Conservation (phyloP, 2,329 filamentous ascomycete species). For the Fusarium succisae region DNA sequence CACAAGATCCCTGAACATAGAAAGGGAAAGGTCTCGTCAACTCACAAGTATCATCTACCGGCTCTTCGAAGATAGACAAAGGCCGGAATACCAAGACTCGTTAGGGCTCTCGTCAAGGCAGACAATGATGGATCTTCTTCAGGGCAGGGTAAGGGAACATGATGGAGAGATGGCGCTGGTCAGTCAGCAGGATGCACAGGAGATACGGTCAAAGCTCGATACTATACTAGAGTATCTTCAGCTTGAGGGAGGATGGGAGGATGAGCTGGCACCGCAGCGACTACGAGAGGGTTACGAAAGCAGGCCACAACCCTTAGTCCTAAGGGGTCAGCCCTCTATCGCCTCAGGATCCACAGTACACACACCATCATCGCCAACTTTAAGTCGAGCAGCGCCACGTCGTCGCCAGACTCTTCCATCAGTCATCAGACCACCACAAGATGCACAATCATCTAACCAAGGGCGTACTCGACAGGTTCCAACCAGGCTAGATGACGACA, state of each 20-base stretch:
- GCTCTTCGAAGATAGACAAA: neutral
- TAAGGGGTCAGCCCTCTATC: neutral
- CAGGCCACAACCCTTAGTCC: neutral
- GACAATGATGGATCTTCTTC: neutral
- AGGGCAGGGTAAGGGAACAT: neutral
- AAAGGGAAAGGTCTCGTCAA: conserved; percentile 4
- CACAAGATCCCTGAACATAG: neutral
- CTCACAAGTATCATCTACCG: neutral
- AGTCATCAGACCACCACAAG: neutral
- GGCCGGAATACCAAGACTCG: neutral
- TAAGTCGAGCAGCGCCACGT: neutral
- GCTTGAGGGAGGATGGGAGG: neutral
- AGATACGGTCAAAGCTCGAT: conserved; percentile 1
- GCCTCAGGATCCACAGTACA: neutral
- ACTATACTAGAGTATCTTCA: neutral
- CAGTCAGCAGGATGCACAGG: neutral
- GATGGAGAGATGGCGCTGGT: neutral
- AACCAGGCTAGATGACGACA: neutral
- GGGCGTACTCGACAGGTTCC: neutral
- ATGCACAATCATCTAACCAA: neutral
- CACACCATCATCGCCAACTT: rapidly evolving
- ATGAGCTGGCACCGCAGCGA: neutral
- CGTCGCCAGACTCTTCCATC: neutral
- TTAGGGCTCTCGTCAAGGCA: neutral
- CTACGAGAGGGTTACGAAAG: rapidly evolving